Evolutionary conservation across 1,284 basidiomycete species (phyloP).

Genomic region (Malassezia arunalokei): DNA sequence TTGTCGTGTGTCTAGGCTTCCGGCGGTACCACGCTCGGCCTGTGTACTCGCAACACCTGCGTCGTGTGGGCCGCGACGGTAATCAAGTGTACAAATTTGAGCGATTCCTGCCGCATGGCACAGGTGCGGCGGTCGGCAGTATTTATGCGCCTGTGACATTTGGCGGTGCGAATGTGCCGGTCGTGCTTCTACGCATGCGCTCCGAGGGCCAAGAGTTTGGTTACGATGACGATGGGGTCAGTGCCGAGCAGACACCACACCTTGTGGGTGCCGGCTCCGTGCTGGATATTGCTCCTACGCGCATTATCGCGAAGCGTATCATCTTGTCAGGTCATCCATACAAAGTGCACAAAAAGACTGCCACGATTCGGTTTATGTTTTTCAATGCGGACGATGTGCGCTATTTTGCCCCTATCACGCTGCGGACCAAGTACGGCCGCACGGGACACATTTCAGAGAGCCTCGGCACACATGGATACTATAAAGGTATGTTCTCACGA

Average conservation of each 20-base stretch:
- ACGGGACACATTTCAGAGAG: slow-evolving; percentile 80
- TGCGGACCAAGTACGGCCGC: slow-evolving; percentile 83
- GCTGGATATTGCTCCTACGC: slow-evolving; percentile 65
- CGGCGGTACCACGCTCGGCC: slow-evolving; percentile 72
- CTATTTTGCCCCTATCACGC: slow-evolving; percentile 84
- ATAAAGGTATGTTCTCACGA: slow-evolving; percentile 52
- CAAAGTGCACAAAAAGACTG: slow-evolving; percentile 94
- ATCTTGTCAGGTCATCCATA: slow-evolving; percentile 89
- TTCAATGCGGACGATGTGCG: slow-evolving; percentile 86
- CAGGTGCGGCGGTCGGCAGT: slow-evolving; percentile 58
- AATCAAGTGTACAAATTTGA: slow-evolving; percentile 99
- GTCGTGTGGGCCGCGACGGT: slow-evolving; percentile 62
- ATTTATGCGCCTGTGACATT: slow-evolving; percentile 80
- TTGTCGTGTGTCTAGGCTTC: slow-evolving; percentile 78
- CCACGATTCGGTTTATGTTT: slow-evolving; percentile 97
- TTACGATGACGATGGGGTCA: slow-evolving; percentile 38
- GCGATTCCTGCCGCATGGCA: slow-evolving; percentile 65
- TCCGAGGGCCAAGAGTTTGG: slow-evolving; percentile 25
- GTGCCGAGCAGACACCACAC: slow-evolving; percentile 47
- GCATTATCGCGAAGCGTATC: slow-evolving; percentile 82
- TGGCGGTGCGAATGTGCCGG: slow-evolving; percentile 52
- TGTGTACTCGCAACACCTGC: slow-evolving; percentile 77
- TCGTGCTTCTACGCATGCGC: slow-evolving; percentile 30
- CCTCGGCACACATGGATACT: slow-evolving; percentile 95
- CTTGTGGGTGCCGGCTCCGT: slow-evolving; percentile 85